A percentile compares a stretch with the other conserved stretches of the same genome.
phyloP scores from a whole-genome alignment of 2,329 filamentous ascomycete genomes.

The Pseudopyricularia cyperi region DNA sequence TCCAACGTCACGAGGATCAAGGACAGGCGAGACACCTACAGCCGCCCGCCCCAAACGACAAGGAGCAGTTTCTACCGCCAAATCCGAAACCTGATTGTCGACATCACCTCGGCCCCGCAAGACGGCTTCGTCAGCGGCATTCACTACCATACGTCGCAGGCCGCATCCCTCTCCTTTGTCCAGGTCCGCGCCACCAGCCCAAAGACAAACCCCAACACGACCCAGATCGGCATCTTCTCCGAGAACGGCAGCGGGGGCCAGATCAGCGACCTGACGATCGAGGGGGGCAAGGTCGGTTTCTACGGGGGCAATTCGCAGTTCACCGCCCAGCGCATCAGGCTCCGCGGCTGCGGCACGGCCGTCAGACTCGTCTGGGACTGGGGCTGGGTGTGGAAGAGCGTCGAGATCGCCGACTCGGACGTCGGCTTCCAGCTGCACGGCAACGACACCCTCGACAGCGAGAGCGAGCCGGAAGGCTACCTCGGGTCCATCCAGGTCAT shows the following conservation, averaged over 20 bases:
- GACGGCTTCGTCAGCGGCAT: conserved; percentile 34
- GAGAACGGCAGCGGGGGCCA: conserved; percentile 4
- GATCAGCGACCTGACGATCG: conserved; percentile 23
- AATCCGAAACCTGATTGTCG: conserved; percentile 36
- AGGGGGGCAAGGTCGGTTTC: conserved; percentile 43
- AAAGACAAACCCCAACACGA: conserved; percentile 17
- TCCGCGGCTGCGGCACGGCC: conserved; percentile 6
- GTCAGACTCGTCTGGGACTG: conserved; percentile 6
- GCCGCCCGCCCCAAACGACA: background rate
- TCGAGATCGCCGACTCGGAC: background rate
- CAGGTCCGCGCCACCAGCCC: conserved; percentile 39
- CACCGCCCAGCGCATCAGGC: conserved; percentile 6
- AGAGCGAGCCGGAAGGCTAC: background rate
- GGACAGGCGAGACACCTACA: conserved; percentile 15
- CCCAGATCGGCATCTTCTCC: conserved; percentile 3
- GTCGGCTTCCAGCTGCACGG: conserved; percentile 1
- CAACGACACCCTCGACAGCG: background rate
- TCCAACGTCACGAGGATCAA: background rate
- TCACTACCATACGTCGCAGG: conserved; percentile 9
- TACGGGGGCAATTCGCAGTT: conserved; percentile 14
- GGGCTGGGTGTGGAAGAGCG: conserved; percentile 6
- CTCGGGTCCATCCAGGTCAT: conserved; percentile 27
- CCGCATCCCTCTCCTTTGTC: conserved; percentile 39
- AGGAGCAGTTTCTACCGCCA: conserved; percentile 41
- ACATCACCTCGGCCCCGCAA: conserved; percentile 15